Evolutionary conservation across 306 rosid genomes (phyloP).

Genomic region (Vigna reflexopilosa): DNA sequence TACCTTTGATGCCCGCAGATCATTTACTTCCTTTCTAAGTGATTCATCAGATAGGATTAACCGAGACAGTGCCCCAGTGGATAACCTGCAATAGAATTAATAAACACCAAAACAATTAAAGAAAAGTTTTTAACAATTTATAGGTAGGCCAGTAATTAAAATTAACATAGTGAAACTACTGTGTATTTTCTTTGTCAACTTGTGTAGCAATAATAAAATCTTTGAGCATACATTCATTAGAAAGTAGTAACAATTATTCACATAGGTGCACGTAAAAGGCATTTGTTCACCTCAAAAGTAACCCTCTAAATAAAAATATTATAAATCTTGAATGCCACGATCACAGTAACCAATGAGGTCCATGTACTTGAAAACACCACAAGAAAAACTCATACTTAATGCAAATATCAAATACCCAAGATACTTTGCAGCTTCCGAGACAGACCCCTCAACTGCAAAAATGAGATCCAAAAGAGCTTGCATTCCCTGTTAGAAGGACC

Average conservation of each 20-base stretch:
- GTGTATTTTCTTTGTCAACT: slow-evolving; percentile 33
- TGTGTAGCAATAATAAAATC: slow-evolving; percentile 26
- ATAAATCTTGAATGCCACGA: neutral
- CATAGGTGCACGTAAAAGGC: neutral
- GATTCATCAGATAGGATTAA: slow-evolving; percentile 89
- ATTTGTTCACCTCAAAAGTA: slow-evolving; percentile 1
- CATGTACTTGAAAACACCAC: slow-evolving; percentile 15
- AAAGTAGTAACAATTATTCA: slow-evolving; percentile 19
- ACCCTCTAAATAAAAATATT: slow-evolving; percentile 7
- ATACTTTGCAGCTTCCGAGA: slow-evolving; percentile 83
- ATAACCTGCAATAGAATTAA: slow-evolving; percentile 59
- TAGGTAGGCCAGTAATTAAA: neutral
- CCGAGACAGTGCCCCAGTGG: slow-evolving; percentile 87
- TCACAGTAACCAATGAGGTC: slow-evolving; percentile 11
- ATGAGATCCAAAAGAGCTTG: slow-evolving; percentile 90
- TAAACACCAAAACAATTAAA: slow-evolving; percentile 34
- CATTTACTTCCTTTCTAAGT: slow-evolving; percentile 85
- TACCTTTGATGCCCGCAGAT: slow-evolving; percentile 79
- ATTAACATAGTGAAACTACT: slow-evolving; percentile 17
- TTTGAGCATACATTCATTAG: slow-evolving; percentile 11
- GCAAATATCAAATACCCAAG: slow-evolving; percentile 68
- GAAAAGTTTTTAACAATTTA: slow-evolving; percentile 19
- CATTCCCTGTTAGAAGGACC: slow-evolving; percentile 73
- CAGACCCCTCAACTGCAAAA: slow-evolving; percentile 79
- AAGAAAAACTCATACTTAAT: slow-evolving; percentile 3